These are phyloP conservation scores for Chrysanthemum makinoi DNA, from an alignment of 129 eudicot genomes.

Conservation along the genomic window DNA sequence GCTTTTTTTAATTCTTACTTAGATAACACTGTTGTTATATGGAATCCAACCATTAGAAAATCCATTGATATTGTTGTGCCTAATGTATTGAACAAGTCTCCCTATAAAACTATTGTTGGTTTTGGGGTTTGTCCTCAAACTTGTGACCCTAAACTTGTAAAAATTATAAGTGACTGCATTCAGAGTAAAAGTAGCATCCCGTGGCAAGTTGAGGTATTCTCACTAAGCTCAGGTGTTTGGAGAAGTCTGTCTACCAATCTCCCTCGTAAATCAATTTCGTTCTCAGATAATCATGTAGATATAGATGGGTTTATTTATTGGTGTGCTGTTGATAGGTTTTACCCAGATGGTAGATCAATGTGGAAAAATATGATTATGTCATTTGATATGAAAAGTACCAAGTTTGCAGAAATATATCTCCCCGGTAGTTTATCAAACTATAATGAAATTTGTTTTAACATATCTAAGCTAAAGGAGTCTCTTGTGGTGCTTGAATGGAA, in stretches of 20 bases:
- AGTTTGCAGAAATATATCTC: not conserved
- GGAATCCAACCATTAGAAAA: not conserved
- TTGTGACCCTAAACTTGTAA: too few relatives aligned
- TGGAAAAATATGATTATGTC: not conserved
- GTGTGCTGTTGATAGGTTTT: not conserved
- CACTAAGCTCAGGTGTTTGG: too few relatives aligned
- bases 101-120: not conserved
- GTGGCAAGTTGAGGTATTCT: not conserved
- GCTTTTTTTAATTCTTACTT: not conserved
- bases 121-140: not conserved
- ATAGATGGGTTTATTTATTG: not conserved
- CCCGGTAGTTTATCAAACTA: not conserved
- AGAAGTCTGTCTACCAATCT: too few relatives aligned
- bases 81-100: not conserved
- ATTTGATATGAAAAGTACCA: not conserved
- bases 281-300: not conserved
- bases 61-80: not conserved
- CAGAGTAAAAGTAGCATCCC: not conserved
- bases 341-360: not conserved
- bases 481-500: too few relatives aligned
- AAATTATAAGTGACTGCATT: too few relatives aligned
- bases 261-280: too few relatives aligned
- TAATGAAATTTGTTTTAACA: too few relatives aligned
- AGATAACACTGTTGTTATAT: not conserved
- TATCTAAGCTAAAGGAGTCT: too few relatives aligned